Evolutionary conservation across 2,329 filamentous ascomycete genomes (phyloP), one percentile per base, ranked within the genome.

Genomic region (Cladosporium halotolerans): DNA sequence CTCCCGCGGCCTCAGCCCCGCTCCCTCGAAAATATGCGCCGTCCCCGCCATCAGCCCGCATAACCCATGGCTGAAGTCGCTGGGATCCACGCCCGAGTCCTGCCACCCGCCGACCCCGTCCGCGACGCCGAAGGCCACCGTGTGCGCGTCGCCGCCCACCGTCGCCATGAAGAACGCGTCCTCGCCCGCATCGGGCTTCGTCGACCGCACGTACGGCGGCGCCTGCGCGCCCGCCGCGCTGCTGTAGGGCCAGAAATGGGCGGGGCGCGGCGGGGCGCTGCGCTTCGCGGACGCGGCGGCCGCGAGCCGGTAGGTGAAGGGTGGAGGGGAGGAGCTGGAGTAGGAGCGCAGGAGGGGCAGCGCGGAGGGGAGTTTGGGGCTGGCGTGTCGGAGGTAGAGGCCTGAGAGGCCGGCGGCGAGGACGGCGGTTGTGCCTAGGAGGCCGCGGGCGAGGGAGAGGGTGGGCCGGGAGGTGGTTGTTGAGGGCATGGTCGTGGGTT

Each of bases 81-180:
- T 90, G 8, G 93, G 91, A 66, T 99, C 91, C 49, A 99, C 85
- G 42, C 90, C 90, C 38, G 87, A 92, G 62, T 96, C 88, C 58
- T 86, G 83, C 91, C 93, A 99, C 34, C 93, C 93, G 45, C 93
- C 93, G 0, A 99, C 93, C 9, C 93, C 93, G 68, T 99, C 93
- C 50, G 91, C 90, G 19, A 99, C 82, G 14, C 89, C 93, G 61
- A 99, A 85, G 0, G 91, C 89, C 9, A 96, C 80, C 39, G 83
- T 78, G 36, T 83, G 79, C 1, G 79, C 80, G 58, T 83, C 81
- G 48, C 87, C 63, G 10, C 66, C 88, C n/a, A 96, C 76, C 19
- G 84, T 82, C 66, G 86, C 71, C 62, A 93, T 86, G 72, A 99
- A 99, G 75, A 96, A 97, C 54, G 93, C 89, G 78, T 99, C 93